Evolutionary conservation across 2,329 filamentous ascomycete genomes (phyloP), one percentile per base, ranked within the genome.

Genomic region (Fusarium algeriense): DNA sequence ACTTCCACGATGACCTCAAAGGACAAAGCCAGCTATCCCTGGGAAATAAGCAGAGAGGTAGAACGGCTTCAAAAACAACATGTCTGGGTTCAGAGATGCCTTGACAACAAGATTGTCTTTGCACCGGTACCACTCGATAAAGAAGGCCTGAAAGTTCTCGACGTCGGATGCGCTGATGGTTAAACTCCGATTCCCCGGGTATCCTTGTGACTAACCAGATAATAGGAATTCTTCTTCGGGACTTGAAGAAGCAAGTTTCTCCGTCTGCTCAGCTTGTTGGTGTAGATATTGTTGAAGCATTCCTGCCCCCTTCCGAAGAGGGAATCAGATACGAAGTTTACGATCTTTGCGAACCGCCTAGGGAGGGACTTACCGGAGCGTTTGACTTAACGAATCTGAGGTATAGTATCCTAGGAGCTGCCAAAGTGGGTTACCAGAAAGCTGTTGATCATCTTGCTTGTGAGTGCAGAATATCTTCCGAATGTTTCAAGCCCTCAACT

Each of bases 111-210:
- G 19, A 46, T 70, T n/a, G 10, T 49, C 15, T 71, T 71, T 17
- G 63, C 57, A 3, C 67, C 54, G 0, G 14, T 71, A 10, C 34
- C 37, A 7, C 15, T 53, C 3, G 20, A 60, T 7, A 59, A 53
- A 40, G 20, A 55, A 19, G 53, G 41, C 5, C 15, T 70, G 9
- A 64, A 6, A 12, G 15, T 71, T 13, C 49, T 68, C 0, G 67
- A 71, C 6, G 62, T 68, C 4, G 68, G 68, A 13, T 71, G 67
- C 26, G 68, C 68, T 15, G 57, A 71, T 19, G 67, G 57, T 63
- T 13, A 28, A 35, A 30, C 2, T 9, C 11, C 1, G 1, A 8
- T 3, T 26, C 13, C 5, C 1, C 11, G 15, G 6, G 4, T 11
- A 1, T n/a, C 2, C 8, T 3, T 2, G 17, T 43, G n/a, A 35